Conservation (phyloP, 1,139 yeast genomes). For the Geotrichum histeridarum region DNA sequence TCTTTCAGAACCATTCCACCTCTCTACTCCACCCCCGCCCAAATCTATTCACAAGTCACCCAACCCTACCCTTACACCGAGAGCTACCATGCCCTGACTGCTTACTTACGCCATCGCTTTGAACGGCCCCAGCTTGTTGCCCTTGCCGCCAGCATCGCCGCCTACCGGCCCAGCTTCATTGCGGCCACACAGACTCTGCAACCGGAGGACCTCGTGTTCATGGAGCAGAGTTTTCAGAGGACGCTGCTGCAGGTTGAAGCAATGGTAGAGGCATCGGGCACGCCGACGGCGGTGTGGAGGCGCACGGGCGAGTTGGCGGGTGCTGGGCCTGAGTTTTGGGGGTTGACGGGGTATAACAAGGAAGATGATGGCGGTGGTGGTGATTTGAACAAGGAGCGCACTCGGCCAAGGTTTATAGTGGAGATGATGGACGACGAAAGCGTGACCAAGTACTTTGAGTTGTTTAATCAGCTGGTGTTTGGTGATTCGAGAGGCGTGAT, state of each 20-base stretch:
- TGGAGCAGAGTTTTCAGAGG: conserved; percentile 92
- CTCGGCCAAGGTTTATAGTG: conserved; percentile 59
- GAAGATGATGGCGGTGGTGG: neutral
- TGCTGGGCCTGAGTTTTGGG: conserved; percentile 84
- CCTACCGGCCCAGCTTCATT: conserved; percentile 83
- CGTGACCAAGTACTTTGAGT: conserved; percentile 79
- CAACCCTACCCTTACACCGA: conserved; percentile 81
- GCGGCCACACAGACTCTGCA: conserved; percentile 85
- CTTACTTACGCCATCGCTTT: conserved; percentile 68
- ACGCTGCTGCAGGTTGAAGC: conserved; percentile 81
- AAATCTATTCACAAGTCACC: conserved; percentile 28
- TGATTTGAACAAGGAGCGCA: neutral
- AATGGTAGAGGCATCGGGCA: conserved; percentile 75
- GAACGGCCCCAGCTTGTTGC: conserved; percentile 65
- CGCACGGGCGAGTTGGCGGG: conserved; percentile 94
- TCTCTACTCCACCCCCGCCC: conserved; percentile 26
- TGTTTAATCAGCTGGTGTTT: conserved; percentile 80
- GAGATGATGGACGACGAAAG: conserved; percentile 84
- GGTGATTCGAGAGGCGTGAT: conserved; percentile 84
- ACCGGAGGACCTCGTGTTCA: conserved; percentile 84
- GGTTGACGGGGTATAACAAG: conserved; percentile 54
- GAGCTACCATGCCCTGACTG: conserved; percentile 77
- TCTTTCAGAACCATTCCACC: neutral
- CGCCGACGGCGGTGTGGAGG: conserved; percentile 93
- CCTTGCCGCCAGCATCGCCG: conserved; percentile 86